Percentiles rank a stretch among this genome's conserved stretches.
These are phyloP conservation scores for Aspergillus sp. DNA, from an alignment of 2,329 filamentous ascomycete species.

Conservation along the genomic window DNA sequence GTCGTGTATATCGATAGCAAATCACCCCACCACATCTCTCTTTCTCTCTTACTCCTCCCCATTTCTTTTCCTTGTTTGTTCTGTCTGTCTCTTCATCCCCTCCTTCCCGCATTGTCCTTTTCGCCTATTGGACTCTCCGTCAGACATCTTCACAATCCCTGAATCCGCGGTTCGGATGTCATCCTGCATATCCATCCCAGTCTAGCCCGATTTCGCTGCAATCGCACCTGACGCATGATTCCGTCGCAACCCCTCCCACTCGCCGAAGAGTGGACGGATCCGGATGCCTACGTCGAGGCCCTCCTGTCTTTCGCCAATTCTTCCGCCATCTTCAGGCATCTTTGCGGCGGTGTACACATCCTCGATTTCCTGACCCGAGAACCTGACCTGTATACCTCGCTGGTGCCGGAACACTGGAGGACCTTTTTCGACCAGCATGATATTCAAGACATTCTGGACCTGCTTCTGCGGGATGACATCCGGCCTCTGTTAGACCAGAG, in stretches of 20 bases:
- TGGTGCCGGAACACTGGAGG: slow-evolving; percentile 80
- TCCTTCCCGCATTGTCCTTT: not conserved
- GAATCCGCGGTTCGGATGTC: not conserved
- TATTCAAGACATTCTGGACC: slow-evolving; percentile 74
- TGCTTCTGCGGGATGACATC: slow-evolving; percentile 78
- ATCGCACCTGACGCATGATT: slow-evolving; percentile 41
- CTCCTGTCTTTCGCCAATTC: slow-evolving; percentile 75
- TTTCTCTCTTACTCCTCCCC: too few relatives aligned
- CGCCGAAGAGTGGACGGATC: slow-evolving; percentile 65
- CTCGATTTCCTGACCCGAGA: slow-evolving; percentile 91
- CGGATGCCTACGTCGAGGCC: slow-evolving; percentile 76
- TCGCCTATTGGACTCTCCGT: not conserved
- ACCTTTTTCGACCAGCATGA: slow-evolving; percentile 70
- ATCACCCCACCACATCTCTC: not conserved
- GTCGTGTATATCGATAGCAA: not conserved
- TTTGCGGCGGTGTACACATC: slow-evolving; percentile 97
- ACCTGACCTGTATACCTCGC: slow-evolving; percentile 75
- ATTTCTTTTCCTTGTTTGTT: not conserved
- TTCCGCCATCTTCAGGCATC: slow-evolving; percentile 74
- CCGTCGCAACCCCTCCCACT: slow-evolving; percentile 64
- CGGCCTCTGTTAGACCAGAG: slow-evolving; percentile 39
- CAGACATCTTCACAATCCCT: not conserved
- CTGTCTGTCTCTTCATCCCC: not conserved
- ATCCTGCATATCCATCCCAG: slow-evolving; percentile 3
- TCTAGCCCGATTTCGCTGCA: not conserved